Base-by-base conservation (phyloP, 163 green algal species). In the Scenedesmus sp. region DNA sequence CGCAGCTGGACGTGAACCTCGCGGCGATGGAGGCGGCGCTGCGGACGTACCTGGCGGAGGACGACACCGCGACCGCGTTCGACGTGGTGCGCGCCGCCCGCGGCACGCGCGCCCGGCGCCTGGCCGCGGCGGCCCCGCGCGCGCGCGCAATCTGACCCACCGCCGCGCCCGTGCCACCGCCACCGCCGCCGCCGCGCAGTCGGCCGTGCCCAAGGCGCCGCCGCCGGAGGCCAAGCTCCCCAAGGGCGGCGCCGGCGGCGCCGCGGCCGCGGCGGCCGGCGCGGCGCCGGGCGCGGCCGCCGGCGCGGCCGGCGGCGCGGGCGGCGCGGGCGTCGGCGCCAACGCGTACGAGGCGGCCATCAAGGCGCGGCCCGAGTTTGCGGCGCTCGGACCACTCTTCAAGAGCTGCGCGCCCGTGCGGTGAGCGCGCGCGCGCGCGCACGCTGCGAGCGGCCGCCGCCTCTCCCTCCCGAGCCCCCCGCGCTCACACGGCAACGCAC, bases 11-110 rank as follows among this genome's bases (percentile, higher is more conserved):
- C 60, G 74, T 96, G 28, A 93, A 92, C 24, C 62, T 96, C 36
- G 76, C 83, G 53, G 94, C 90, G 11, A 87, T 99, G 73, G 95
- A 99, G 86, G 80, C 77, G 17, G 79, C 78, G 24, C 88, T 99
- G 74, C 58, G 83, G 28, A 80, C 85, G 0, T 99, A 99, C 86
- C 80, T 99, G 73, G 85, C 74, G 4, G 78, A 78, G 22, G 86
- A 83, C 17, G 63, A 88, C 58, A 91, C 85, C 0, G 84, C 90
- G 39, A 67, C 85, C 75, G 71, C 93, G 2, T 98, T 98, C 77
- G 90, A 98, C 77, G 77, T 98, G 80, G 87, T 90, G 54, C 29
- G 83, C 44, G n/a, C n/a, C n/a, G n/a, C n/a, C n/a, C n/a, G n/a
- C n/a, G n/a, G n/a, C n/a, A n/a, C n/a, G n/a, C n/a, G n/a, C n/a